Evolutionary conservation across 2,329 filamentous ascomycete species (phyloP), one percentile per base, ranked within the genome.

Genomic region (Elsinoe ampelina): DNA sequence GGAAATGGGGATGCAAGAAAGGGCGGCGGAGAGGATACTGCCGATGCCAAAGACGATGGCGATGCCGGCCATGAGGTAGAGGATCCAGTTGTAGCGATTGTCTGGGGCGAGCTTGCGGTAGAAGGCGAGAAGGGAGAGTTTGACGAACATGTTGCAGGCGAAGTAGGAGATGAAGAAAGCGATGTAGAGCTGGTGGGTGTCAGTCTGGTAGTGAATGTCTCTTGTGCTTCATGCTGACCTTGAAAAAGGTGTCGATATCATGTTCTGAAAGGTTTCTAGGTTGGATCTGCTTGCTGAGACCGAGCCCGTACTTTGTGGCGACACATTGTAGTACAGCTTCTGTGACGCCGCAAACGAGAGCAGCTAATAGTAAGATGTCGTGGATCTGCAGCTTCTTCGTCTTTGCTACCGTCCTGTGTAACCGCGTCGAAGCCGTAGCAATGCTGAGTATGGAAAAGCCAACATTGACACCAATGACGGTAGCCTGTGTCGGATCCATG

Each of bases 61-160:
- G 11, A 72, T 54, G 32, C 67, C 62, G 20, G 67, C 66, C 65
- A 71, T 69, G 57, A 67, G 50, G 48, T 64, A 66, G 26, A 73
- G 68, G 34, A 63, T 63, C 57, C 58, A 58, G 17, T 58, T 61
- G 19, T 64, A 62, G 39, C 58, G 61, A 8, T 55, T 60, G 19
- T 65, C 64, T 41, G 64, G 63, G 22, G 66, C 66, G n/a, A 73
- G 66, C 32, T 70, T 68, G 26, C 68, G 61, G 59, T 73, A 73
- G 62, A 73, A 67, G 57, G 71, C 62, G 6, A 73, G 65, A 6
- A 73, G 64, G 0, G 70, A 70, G 41, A 72, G 64, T 61, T 73
- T 72, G 58, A 73, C 65, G 45, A 66, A 68, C 66, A 70, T 72
- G 56, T 73, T 71, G 55, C 69, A 70, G 42, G 63, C 57, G 58